These are phyloP conservation scores for sunflower (Helianthus annuus) DNA, from an alignment of 129 eudicot genomes.

Conservation along the genomic window DNA sequence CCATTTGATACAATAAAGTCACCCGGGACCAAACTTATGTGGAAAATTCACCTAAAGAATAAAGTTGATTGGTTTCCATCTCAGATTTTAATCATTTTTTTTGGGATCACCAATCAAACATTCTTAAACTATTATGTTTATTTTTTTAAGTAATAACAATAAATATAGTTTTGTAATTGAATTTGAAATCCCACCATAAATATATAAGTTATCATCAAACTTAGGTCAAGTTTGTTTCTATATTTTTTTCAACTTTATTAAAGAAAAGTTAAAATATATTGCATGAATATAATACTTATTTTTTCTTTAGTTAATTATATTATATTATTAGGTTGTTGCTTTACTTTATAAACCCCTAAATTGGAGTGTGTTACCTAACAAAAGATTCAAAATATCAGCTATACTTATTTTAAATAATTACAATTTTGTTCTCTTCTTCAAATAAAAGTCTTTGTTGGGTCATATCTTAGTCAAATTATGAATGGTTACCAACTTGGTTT, in stretches of 20 bases:
- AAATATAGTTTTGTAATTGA: background rate
- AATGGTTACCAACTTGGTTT: too few relatives aligned
- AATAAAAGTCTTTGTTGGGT: too few relatives aligned
- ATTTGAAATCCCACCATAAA: background rate
- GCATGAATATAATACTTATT: background rate
- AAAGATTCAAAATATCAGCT: too few relatives aligned
- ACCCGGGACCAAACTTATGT: constrained; percentile 37
- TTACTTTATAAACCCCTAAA: too few relatives aligned
- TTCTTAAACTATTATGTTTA: constrained; percentile 6
- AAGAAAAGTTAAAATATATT: background rate
- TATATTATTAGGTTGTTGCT: too few relatives aligned
- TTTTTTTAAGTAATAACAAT: background rate
- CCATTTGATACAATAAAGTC: constrained; percentile 34
- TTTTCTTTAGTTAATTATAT: too few relatives aligned
- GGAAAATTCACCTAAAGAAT: constrained; percentile 36
- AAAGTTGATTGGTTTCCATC: constrained; percentile 36
- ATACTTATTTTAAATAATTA: too few relatives aligned
- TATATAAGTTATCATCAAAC: background rate
- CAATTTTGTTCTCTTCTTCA: too few relatives aligned
- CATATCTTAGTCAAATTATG: too few relatives aligned
- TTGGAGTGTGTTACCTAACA: too few relatives aligned
- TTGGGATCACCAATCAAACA: constrained; percentile 24
- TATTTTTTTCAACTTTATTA: background rate
- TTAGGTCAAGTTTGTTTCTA: background rate
- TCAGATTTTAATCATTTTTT: constrained; percentile 26